phyloP scores from a whole-genome alignment of 1,139 yeast species.

The Chernovozyma sophiae-reginae region DNA sequence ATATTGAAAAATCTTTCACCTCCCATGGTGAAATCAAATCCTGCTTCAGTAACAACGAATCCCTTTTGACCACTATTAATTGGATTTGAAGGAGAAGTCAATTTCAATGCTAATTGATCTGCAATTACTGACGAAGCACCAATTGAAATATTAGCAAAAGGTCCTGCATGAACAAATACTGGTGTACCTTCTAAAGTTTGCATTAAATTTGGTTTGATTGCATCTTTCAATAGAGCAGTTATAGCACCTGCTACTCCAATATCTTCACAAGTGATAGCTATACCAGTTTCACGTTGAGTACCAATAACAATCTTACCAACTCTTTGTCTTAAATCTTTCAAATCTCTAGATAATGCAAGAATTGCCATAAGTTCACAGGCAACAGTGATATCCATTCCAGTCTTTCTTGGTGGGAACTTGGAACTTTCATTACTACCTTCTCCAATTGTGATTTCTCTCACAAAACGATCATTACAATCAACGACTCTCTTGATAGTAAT shows the following conservation, averaged over 20 bases:
- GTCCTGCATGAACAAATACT: constrained; percentile 82
- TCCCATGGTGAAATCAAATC: constrained; percentile 86
- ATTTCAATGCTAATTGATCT: constrained; percentile 67
- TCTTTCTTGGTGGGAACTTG: constrained; percentile 63
- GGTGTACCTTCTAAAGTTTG: constrained; percentile 85
- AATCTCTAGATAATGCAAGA: constrained; percentile 63
- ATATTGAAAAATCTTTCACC: constrained; percentile 82
- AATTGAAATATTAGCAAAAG: constrained; percentile 80
- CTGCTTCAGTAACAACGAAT: constrained; percentile 80
- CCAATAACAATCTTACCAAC: constrained; percentile 73
- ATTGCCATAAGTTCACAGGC: constrained; percentile 84
- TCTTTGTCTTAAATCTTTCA: constrained; percentile 64
- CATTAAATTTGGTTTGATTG: constrained; percentile 81
- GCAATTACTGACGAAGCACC: constrained; percentile 83
- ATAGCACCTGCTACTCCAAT: constrained; percentile 79
- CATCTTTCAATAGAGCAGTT: constrained; percentile 73
- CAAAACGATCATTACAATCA: constrained; percentile 75
- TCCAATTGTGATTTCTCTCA: constrained; percentile 72
- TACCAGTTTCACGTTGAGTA: constrained; percentile 51
- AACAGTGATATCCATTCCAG: constrained; percentile 80
- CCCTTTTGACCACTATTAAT: constrained; percentile 47
- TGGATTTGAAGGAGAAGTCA: constrained; percentile 48
- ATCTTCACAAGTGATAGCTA: constrained; percentile 73
- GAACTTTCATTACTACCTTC: constrained; percentile 67
- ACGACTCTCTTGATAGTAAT: constrained; percentile 76